These are phyloP conservation scores for Clausena lansium DNA, from an alignment of 345 rosid genomes.

Conservation along the genomic window DNA sequence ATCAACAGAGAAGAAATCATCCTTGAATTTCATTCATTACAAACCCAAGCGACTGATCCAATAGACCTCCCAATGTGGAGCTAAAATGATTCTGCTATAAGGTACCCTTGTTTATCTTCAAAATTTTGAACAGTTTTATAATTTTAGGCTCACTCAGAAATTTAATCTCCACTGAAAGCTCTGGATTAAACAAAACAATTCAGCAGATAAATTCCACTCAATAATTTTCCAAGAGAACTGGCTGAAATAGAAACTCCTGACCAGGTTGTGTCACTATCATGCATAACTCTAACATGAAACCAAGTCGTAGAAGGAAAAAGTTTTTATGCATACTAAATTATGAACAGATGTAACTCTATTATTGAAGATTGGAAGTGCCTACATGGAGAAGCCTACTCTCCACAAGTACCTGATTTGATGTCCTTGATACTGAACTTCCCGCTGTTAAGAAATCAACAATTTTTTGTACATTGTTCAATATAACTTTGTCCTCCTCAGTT, in stretches of 20 bases:
- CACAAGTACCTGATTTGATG: conserved; percentile 58
- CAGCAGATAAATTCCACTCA: background rate
- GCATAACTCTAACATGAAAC: background rate
- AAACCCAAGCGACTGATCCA: background rate
- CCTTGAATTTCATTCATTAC: background rate
- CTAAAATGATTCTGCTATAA: background rate
- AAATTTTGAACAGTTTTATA: no score
- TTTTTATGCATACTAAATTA: background rate
- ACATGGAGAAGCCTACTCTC: background rate
- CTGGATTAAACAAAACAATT: background rate
- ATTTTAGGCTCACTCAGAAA: background rate
- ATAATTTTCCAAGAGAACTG: background rate
- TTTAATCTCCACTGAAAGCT: background rate
- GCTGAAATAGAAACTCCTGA: background rate
- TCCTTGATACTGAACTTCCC: conserved; percentile 54
- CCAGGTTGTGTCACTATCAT: background rate
- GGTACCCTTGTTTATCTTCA: background rate
- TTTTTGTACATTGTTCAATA: conserved; percentile 74
- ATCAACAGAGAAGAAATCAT: background rate
- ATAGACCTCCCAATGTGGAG: background rate
- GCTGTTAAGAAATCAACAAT: conserved; percentile 73
- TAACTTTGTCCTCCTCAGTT: conserved; percentile 76
- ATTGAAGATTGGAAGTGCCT: background rate
- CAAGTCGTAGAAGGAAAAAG: background rate
- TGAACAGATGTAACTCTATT: background rate